phyloP scores from a whole-genome alignment of 148 eudicot species.

The Spergularia marina region DNA sequence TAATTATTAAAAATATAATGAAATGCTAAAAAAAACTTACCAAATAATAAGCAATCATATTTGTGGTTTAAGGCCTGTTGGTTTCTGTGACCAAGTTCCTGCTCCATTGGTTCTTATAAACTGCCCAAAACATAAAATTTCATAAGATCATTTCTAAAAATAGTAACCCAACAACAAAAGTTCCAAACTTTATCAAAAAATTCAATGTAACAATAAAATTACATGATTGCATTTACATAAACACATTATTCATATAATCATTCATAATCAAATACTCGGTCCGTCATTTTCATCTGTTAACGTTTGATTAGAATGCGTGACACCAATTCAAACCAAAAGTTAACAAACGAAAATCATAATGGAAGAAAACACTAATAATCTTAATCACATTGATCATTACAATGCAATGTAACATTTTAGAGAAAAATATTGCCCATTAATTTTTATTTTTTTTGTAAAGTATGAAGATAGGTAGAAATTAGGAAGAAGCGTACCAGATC shows the following conservation, averaged over 20 bases:
- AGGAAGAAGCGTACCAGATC: conserved; percentile 16
- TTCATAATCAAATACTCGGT: too few relatives aligned
- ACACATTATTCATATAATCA: too few relatives aligned
- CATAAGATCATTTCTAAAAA: neutral
- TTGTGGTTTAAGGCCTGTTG: conserved; percentile 37
- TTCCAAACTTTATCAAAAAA: neutral
- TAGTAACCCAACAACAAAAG: neutral
- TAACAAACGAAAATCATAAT: neutral
- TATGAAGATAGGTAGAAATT: neutral
- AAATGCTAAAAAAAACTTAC: conserved; percentile 26
- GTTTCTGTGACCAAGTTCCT: conserved; percentile 17
- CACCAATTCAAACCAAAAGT: too few relatives aligned
- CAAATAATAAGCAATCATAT: conserved; percentile 87
- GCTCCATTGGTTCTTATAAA: conserved; percentile 1
- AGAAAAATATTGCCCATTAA: neutral
- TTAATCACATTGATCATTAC: neutral
- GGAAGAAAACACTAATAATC: too few relatives aligned
- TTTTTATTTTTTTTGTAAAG: neutral
- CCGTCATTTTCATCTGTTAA: too few relatives aligned
- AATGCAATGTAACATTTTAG: neutral
- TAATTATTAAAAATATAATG: neutral
- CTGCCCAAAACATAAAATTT: conserved; percentile 9
- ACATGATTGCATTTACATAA: too few relatives aligned
- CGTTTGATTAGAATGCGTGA: too few relatives aligned
- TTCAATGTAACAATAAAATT: neutral